phyloP scores from a whole-genome alignment of 176 grass and related monocot genomes.

The Tillandsia fasciculata region DNA sequence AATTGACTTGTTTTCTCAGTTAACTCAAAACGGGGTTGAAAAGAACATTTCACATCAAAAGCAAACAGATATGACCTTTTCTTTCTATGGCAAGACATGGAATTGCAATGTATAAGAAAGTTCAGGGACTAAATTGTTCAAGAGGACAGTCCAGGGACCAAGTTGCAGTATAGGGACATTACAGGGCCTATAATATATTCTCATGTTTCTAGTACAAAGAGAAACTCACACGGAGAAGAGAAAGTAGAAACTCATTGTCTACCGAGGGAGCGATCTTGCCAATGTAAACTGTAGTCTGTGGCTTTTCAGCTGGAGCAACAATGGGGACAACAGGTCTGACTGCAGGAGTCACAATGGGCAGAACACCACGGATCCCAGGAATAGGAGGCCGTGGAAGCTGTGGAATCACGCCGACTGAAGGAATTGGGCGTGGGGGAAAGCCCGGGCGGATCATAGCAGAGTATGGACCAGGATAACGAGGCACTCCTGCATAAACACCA shows the following conservation, averaged over 20 bases:
- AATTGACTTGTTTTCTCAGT: no score
- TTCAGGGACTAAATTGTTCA: no score
- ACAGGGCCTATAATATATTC: neutral
- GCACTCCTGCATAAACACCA: conserved; percentile 30
- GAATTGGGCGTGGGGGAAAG: conserved; percentile 54
- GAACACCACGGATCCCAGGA: conserved; percentile 40
- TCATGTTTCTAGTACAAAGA: neutral
- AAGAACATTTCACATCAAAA: no score
- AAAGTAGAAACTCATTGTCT: conserved; percentile 91
- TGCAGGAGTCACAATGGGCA: conserved; percentile 37
- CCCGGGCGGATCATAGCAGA: conserved; percentile 48
- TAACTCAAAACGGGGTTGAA: no score
- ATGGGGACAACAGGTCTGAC: conserved; percentile 42
- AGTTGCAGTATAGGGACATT: no score
- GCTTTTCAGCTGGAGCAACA: conserved; percentile 55
- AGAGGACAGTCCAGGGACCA: no score
- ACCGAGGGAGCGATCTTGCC: conserved; percentile 91
- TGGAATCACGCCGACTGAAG: conserved; percentile 38
- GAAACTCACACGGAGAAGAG: conserved; percentile 60
- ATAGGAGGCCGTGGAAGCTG: conserved; percentile 36
- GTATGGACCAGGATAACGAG: conserved; percentile 40
- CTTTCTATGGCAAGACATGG: no score
- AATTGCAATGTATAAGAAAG: no score
- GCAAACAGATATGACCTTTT: no score
- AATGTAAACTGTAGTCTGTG: conserved; percentile 92